These are phyloP conservation scores for Cucurbita argyrosperma DNA, from an alignment of 306 rosid genomes.

Conservation along the genomic window DNA sequence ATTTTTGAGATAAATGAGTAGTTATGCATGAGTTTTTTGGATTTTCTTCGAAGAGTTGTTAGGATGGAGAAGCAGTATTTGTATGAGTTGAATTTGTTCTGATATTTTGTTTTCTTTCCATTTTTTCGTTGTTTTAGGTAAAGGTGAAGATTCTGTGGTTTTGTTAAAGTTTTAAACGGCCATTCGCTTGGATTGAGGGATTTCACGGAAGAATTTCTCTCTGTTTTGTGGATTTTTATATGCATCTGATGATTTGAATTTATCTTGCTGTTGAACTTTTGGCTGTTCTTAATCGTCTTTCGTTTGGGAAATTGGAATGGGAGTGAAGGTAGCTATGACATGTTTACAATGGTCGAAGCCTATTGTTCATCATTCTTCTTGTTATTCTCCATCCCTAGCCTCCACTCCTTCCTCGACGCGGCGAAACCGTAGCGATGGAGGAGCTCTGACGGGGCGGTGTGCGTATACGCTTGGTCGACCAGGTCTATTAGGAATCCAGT, in stretches of 20 bases:
- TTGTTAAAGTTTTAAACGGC: not conserved
- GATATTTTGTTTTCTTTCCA: not conserved
- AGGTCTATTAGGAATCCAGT: constrained; percentile 15
- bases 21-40: not conserved
- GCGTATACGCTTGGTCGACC: constrained; percentile 22
- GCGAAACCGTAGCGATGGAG: constrained; percentile 22
- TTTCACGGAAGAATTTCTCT: not conserved
- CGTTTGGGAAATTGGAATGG: constrained; percentile 22
- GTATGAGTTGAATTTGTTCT: not conserved
- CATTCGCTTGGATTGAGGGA: not conserved
- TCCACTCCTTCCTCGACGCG: constrained; percentile 35
- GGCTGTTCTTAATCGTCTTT: not conserved
- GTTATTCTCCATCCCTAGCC: constrained; percentile 50
- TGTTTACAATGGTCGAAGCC: constrained; percentile 54
- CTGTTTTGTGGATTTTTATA: not conserved
- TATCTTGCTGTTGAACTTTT: not conserved
- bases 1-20: not conserved
- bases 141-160: not conserved
- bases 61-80: not conserved
- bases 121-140: not conserved
- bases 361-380: constrained; percentile 37
- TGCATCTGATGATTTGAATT: not conserved
- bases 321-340: constrained; percentile 33
- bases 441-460: constrained; percentile 15
- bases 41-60: not conserved